A percentile compares a stretch with the other conserved stretches of the same genome.
phyloP scores from a whole-genome alignment of 305 asterid species.

The Plantago lanceolata region DNA sequence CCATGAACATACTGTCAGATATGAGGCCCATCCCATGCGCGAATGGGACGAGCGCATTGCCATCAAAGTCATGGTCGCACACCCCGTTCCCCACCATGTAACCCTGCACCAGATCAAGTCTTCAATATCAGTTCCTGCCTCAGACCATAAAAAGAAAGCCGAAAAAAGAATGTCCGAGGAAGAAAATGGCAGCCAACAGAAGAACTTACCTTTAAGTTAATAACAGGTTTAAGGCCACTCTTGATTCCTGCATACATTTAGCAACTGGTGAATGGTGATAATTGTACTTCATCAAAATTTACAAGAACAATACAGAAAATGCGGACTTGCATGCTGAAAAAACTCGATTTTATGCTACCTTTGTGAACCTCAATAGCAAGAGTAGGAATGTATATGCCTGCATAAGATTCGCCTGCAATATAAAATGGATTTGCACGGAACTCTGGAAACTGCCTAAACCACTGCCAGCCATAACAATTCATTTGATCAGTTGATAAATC shows the following conservation, averaged over 20 bases:
- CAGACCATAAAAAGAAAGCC: background rate
- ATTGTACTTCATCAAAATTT: background rate
- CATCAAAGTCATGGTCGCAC: constrained; percentile 32
- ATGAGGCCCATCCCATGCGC: constrained; percentile 57
- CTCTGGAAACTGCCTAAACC: constrained; percentile 51
- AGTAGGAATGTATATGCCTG: constrained; percentile 53
- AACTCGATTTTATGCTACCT: constrained; percentile 26
- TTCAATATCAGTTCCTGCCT: constrained; percentile 4
- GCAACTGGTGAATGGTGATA: background rate
- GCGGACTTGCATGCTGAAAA: background rate
- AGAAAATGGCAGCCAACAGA: background rate
- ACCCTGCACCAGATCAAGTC: constrained; percentile 35
- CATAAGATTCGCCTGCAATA: constrained; percentile 52
- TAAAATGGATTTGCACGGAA: constrained; percentile 42
- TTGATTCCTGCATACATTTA: constrained; percentile 33
- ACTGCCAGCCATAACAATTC: constrained; percentile 22
- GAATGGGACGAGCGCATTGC: constrained; percentile 45
- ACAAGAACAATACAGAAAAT: background rate
- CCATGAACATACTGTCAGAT: constrained; percentile 39
- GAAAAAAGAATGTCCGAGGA: background rate
- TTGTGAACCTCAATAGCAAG: constrained; percentile 35
- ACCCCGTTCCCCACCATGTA: constrained; percentile 60
- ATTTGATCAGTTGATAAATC: background rate
- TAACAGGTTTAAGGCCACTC: constrained; percentile 35
- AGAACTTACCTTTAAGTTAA: constrained; percentile 41